Conservation (phyloP, 2,329 filamentous ascomycete species). For the Neonectria ditissima region DNA sequence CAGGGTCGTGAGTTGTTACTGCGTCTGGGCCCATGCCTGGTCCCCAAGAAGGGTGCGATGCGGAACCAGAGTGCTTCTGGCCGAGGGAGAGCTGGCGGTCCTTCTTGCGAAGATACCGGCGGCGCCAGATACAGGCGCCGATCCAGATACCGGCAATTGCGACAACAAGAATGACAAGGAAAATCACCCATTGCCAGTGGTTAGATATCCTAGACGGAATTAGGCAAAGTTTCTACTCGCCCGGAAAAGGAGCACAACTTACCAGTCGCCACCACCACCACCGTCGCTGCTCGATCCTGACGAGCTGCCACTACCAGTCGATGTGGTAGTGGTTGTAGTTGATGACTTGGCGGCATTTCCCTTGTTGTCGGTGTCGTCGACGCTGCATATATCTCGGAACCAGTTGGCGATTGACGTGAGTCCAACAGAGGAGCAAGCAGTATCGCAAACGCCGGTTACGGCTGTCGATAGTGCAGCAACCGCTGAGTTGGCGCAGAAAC, state of each 20-base stretch:
- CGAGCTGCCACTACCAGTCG: conserved; percentile 24
- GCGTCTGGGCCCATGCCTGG: conserved; percentile 45
- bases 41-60: conserved; percentile 51
- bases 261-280: conserved; percentile 62
- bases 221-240: conserved; percentile 5
- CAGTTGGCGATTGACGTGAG: conserved; percentile 73
- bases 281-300: conserved; percentile 44
- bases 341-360: conserved; percentile 24
- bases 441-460: conserved; percentile 71
- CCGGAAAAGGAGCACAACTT: conserved; percentile 38
- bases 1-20: conserved; percentile 45
- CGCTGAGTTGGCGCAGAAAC: conserved; percentile 77
- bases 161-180: conserved; percentile 80
- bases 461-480: conserved; percentile 69
- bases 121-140: conserved; percentile 76
- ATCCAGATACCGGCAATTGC: conserved; percentile 76
- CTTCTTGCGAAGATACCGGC: conserved; percentile 77
- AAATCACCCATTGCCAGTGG: conserved; percentile 85
- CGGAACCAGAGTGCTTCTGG: conserved; percentile 55
- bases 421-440: conserved; percentile 63
- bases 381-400: conserved; percentile 76
- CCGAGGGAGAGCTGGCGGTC: conserved; percentile 61
- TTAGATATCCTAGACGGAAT: conserved; percentile 67
- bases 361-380: conserved; percentile 46
- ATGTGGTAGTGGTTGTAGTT: conserved; percentile 29